Base-by-base conservation (phyloP, 2,329 filamentous ascomycete genomes). In the Penicillium expansum region DNA sequence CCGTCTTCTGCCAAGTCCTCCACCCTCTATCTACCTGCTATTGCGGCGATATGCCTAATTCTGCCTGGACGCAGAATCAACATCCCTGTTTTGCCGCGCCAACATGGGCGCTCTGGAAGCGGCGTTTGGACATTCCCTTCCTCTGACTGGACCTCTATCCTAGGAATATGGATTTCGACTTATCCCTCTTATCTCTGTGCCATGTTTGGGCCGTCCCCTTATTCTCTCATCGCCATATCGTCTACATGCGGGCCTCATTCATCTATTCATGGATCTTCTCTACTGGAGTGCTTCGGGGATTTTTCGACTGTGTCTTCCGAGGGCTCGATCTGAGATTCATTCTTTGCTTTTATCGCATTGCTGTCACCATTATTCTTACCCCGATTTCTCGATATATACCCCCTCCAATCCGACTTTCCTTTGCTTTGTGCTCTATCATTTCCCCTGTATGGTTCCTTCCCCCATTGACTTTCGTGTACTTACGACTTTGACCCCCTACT, bases 341-440 rank as follows among this genome's bases (percentile, higher is more conserved):
- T 18, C 32, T 30, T 33, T 39, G 27, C 44, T 35, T 18, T 41
- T 32, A n/a, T n/a, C 30, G 33, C 44, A 45, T 57, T 56, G 44
- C 52, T 63, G 54, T 52, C 54, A 47, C 42, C 10, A 47, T 56
- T 58, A 58, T 61, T 47, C 45, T 35, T 39, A 47, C 22, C 39
- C 44, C 44, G 41, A 47, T 60, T 56, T 57, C 39, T 54, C 57
- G 55, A 50, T 61, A 64, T 65, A 66, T 65, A 65, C 64, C 64
- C 62, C 48, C 42, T 52, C 41, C 48, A 47, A 62, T 64, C 60
- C 58, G 49, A 62, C n/a, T 51, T 45, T 33, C 50, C n/a, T 51
- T 59, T 44, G 42, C 39, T 53, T 35, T 48, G 42, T 43, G 20
- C 47, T 41, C 33, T 59, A 50, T 50, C 52, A 38, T 52, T 47